Conservation (phyloP, 2,329 filamentous ascomycete species). For the Metarhizium robertsii region DNA sequence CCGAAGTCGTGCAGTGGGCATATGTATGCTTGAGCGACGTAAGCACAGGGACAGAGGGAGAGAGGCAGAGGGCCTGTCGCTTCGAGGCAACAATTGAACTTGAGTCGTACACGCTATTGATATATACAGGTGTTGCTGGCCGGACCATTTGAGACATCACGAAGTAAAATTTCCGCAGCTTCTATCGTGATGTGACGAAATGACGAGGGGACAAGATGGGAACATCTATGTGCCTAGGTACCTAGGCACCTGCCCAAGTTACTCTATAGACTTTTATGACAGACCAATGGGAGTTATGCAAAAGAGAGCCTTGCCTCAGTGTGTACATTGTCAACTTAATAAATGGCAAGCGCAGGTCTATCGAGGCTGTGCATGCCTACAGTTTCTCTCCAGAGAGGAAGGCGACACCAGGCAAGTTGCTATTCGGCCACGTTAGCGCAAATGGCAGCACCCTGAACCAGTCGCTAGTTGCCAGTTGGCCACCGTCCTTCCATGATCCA, state of each 20-base stretch:
- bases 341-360: neutral
- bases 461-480: too few relatives aligned
- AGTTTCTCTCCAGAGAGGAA: neutral
- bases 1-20: too few relatives aligned
- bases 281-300: neutral
- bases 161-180: neutral
- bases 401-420: neutral
- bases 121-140: too few relatives aligned
- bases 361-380: neutral
- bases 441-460: too few relatives aligned
- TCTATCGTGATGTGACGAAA: neutral
- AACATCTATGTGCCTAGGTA: neutral
- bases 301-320: neutral
- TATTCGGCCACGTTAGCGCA: neutral
- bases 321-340: neutral
- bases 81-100: too few relatives aligned
- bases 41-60: too few relatives aligned
- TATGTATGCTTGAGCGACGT: too few relatives aligned
- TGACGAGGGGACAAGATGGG: neutral
- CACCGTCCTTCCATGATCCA: too few relatives aligned
- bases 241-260: too few relatives aligned
- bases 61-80: too few relatives aligned
- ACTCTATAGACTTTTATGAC: neutral
- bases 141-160: too few relatives aligned
- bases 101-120: too few relatives aligned